A percentile compares a stretch with the other conserved stretches of the same genome.
phyloP scores from a whole-genome alignment of 495 filamentous ascomycete species.

The Schizothecium vesticola region DNA sequence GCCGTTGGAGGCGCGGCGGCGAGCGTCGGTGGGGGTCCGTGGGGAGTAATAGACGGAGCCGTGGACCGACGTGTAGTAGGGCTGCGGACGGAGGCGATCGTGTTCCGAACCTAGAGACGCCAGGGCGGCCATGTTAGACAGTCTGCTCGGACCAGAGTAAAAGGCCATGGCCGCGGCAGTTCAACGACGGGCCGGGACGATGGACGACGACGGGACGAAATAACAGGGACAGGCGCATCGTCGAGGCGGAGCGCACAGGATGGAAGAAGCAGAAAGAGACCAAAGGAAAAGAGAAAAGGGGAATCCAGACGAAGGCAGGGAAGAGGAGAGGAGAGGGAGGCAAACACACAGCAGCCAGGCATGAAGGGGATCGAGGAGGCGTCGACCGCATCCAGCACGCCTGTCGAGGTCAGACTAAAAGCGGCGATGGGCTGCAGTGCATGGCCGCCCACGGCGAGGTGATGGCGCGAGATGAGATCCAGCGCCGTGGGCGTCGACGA shows the following conservation, averaged over 20 bases:
- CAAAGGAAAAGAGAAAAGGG: neutral
- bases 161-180: conserved; percentile 9
- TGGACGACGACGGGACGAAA: neutral
- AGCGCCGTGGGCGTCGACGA: conserved; percentile 16
- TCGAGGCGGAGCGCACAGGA: neutral
- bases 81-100: conserved; percentile 29
- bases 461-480: conserved; percentile 24
- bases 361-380: conserved; percentile 19
- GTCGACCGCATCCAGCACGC: conserved; percentile 13
- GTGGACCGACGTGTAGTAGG: conserved; percentile 33
- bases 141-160: neutral
- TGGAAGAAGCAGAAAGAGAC: conserved; percentile 1
- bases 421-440: conserved; percentile 21
- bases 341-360: conserved; percentile 30
- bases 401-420: conserved; percentile 20
- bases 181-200: neutral
- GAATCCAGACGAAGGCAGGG: conserved; percentile 2
- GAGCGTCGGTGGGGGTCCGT: conserved; percentile 23
- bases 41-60: conserved; percentile 41
- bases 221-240: neutral
- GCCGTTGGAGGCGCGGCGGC: conserved; percentile 20
- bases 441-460: conserved; percentile 19
- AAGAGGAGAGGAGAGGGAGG: conserved; percentile 1
- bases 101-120: conserved; percentile 26
- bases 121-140: conserved; percentile 25